Evolutionary conservation across 305 asterid genomes (phyloP).

Genomic region (Rubia tinctorum): DNA sequence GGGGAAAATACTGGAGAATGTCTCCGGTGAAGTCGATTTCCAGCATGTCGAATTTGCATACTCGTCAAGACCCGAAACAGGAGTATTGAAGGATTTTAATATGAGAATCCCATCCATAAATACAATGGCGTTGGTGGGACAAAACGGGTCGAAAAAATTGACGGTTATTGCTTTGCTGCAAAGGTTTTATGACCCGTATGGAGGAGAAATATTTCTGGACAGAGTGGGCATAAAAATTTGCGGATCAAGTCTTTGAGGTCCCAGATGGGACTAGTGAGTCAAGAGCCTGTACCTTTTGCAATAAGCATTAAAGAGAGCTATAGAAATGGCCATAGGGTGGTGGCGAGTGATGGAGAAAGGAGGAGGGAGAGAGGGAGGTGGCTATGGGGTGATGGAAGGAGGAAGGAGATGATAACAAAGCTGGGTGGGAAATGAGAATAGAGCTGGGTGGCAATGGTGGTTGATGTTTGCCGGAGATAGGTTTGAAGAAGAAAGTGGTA

Average conservation of each 20-base stretch:
- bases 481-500: no score
- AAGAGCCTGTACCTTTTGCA: slow-evolving; percentile 90
- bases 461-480: no score
- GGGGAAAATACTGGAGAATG: slow-evolving; percentile 49
- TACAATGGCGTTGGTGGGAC: slow-evolving; percentile 85
- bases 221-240: slow-evolving; percentile 45
- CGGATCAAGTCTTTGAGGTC: slow-evolving; percentile 63
- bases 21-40: slow-evolving; percentile 70
- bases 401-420: no score
- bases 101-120: slow-evolving; percentile 64
- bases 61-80: slow-evolving; percentile 79
- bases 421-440: no score
- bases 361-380: no score
- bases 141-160: slow-evolving; percentile 92
- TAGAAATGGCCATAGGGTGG: no score
- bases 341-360: no score
- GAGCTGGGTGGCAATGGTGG: no score
- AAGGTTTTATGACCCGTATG: slow-evolving; percentile 51
- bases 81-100: slow-evolving; percentile 56
- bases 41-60: slow-evolving; percentile 56
- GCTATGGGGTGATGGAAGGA: no score
- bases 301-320: slow-evolving; percentile 79
- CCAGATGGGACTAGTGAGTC: slow-evolving; percentile 97
- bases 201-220: slow-evolving; percentile 45
- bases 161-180: slow-evolving; percentile 75